Evolutionary conservation across 495 filamentous ascomycete species (phyloP).

Genomic region (Rhizodiscina lignyota): DNA sequence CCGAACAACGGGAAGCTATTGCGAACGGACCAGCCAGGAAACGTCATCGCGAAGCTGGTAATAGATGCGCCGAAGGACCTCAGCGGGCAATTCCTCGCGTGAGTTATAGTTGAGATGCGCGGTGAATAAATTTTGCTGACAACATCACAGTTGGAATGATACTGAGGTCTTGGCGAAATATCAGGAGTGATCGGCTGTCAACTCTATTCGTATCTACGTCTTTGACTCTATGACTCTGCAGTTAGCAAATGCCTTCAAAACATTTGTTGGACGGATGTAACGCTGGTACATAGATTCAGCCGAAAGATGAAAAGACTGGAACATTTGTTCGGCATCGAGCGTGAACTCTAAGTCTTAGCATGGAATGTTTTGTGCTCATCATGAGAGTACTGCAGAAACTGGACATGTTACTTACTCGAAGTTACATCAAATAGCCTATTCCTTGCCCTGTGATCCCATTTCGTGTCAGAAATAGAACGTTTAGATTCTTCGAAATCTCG

Average conservation of each 20-base stretch:
- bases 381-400: slow-evolving; percentile 11
- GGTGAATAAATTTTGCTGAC: not conserved
- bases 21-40: slow-evolving; percentile 67
- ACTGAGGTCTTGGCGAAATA: not conserved
- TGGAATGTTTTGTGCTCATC: slow-evolving; percentile 70
- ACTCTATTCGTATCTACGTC: no score
- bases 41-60: slow-evolving; percentile 68
- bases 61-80: slow-evolving; percentile 44
- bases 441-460: no score
- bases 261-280: no score
- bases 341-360: slow-evolving; percentile 66
- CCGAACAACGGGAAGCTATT: slow-evolving; percentile 53
- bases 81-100: slow-evolving; percentile 63
- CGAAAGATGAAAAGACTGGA: slow-evolving; percentile 94
- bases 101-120: slow-evolving; percentile 14
- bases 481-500: no score
- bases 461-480: no score
- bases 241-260: no score
- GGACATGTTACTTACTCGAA: slow-evolving; percentile 1
- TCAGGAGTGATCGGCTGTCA: slow-evolving; percentile 1
- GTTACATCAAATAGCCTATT: slow-evolving; percentile 6
- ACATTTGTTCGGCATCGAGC: slow-evolving; percentile 49
- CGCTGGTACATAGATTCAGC: slow-evolving; percentile 41
- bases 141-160: slow-evolving; percentile 3
- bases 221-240: no score